These are phyloP conservation scores for Magnolia officinalis DNA, from an alignment of 164 flowering plant species.

Conservation along the genomic window DNA sequence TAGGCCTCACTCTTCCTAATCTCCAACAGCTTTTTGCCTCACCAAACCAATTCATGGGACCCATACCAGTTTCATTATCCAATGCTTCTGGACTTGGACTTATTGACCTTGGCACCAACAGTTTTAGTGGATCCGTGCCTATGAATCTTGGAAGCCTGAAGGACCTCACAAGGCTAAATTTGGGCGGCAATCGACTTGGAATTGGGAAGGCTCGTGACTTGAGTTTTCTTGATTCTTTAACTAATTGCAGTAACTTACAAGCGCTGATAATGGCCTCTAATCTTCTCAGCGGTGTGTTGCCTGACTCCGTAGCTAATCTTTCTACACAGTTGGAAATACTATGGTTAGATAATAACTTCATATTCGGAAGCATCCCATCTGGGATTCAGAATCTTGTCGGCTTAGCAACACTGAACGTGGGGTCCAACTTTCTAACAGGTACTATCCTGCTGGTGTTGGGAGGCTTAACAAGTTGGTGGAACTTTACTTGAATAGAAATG, in stretches of 20 bases:
- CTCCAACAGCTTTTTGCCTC: background rate
- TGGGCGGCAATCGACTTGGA: background rate
- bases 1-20: constrained; percentile 27
- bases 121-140: background rate
- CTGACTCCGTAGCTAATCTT: background rate
- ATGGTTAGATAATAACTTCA: background rate
- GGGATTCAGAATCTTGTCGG: background rate
- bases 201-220: background rate
- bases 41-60: background rate
- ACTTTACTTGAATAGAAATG: background rate
- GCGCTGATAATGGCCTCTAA: background rate
- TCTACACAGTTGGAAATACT: background rate
- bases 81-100: background rate
- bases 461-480: background rate
- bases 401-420: background rate
- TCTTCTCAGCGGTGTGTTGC: background rate
- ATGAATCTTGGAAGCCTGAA: background rate
- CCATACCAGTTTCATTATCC: constrained; percentile 6
- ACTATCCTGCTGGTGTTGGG: constrained; percentile 4
- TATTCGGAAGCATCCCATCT: constrained; percentile 12
- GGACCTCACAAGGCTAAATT: background rate
- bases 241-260: background rate
- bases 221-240: background rate
- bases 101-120: background rate
- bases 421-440: background rate